phyloP scores from a whole-genome alignment of 2,329 filamentous ascomycete species.

The Xylaria sp. region DNA sequence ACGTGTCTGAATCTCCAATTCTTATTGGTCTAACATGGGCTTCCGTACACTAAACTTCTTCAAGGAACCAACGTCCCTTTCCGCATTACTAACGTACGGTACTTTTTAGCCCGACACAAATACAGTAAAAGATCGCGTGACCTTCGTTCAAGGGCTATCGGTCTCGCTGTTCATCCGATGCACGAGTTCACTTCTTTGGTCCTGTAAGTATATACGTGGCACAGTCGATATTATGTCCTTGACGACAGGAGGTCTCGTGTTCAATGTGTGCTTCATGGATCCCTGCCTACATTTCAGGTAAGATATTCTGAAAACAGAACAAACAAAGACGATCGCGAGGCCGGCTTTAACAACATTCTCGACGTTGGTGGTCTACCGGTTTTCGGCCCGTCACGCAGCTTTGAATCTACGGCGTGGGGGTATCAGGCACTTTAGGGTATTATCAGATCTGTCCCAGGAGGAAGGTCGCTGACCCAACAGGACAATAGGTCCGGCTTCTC shows the following conservation, averaged over 20 bases:
- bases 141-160: background rate
- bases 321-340: background rate
- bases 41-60: background rate
- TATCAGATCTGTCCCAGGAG: background rate
- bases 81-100: background rate
- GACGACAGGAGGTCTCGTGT: background rate
- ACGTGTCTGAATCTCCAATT: background rate
- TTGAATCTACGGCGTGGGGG: background rate
- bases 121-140: slow-evolving; percentile 21
- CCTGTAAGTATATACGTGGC: background rate
- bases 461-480: background rate
- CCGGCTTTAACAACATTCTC: background rate
- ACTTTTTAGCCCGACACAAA: background rate
- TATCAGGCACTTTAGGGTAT: background rate
- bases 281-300: background rate
- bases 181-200: background rate
- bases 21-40: background rate
- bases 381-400: background rate
- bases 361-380: background rate
- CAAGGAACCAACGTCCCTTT: background rate
- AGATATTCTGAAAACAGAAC: background rate
- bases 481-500: background rate
- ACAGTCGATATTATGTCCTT: background rate
- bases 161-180: background rate
- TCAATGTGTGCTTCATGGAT: background rate